These are phyloP conservation scores for Sugiyamaella americana DNA, from an alignment of 805 yeast genomes.

Conservation along the genomic window DNA sequence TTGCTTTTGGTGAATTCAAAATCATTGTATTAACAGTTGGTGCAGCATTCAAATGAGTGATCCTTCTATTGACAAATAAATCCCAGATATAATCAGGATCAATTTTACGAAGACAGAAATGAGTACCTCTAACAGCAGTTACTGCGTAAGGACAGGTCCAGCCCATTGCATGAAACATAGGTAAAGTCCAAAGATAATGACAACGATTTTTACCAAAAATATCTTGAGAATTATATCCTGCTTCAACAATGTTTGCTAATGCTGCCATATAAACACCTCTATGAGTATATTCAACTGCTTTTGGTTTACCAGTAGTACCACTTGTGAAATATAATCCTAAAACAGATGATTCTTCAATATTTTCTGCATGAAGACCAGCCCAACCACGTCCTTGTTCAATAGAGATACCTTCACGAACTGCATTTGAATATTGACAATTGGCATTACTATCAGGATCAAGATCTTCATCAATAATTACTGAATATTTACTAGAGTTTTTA, in stretches of 20 bases:
- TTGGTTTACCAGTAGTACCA: constrained; percentile 35
- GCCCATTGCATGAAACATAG: constrained; percentile 35
- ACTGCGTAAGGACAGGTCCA: constrained; percentile 36
- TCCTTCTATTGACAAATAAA: constrained; percentile 22
- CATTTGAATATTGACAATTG: constrained; percentile 16
- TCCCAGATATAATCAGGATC: constrained; percentile 32
- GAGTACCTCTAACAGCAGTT: constrained; percentile 35
- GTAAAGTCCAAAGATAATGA: constrained; percentile 34
- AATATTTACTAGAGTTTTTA: constrained; percentile 1
- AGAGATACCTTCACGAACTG: constrained; percentile 17
- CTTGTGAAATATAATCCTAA: constrained; percentile 30
- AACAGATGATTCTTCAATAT: constrained; percentile 21
- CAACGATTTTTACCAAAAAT: constrained; percentile 26
- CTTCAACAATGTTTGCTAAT: constrained; percentile 28
- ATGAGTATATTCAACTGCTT: constrained; percentile 35
- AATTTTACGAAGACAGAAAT: constrained; percentile 30
- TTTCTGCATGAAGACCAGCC: constrained; percentile 21
- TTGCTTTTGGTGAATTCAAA: constrained; percentile 28
- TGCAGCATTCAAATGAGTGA: constrained; percentile 34
- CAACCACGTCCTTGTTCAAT: constrained; percentile 15
- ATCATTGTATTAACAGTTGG: constrained; percentile 35
- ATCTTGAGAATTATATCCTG: constrained; percentile 28
- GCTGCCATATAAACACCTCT: constrained; percentile 32
- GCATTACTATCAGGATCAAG: constrained; percentile 1
- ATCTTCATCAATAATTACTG: constrained; percentile 20